Evolutionary conservation across 2,329 filamentous ascomycete species (phyloP), one percentile per base, ranked within the genome.

Genomic region (Keithomyces neogunnii): DNA sequence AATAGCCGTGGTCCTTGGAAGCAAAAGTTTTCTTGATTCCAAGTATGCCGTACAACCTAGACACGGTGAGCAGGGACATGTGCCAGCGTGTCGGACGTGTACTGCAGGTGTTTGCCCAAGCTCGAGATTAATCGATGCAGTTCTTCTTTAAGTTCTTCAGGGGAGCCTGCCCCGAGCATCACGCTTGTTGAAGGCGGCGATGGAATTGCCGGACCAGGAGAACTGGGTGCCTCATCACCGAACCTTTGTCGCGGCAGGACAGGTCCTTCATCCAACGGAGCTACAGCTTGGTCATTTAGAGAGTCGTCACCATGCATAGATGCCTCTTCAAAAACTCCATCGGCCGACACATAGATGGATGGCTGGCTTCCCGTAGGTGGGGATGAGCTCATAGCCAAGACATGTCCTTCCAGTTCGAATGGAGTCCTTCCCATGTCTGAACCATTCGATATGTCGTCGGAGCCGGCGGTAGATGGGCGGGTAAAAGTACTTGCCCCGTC

Each of bases 321-420:
- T 3, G 43, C 9, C 8, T 51, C 45, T 7, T 43, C 50, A 53
- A 73, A 76, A 31, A 76, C 71, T 6, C 74, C 77, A 54, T 81
- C 78, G 53, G 83, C 80, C 1, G 78, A 77, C 8, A 82, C 74
- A 58, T 82, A 83, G 42, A 82, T 80, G 3, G 77, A 80, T 1
- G 78, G 77, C 55, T 81, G 77, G 32, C 78, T 69, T 47, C 67
- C 70, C 1, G 65, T 63, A 3, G 30, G 13, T 26, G 66, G 58
- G 5, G 69, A 63, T 56, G 62, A 60, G 9, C 67, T 69, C 54
- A 81, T 80, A 2, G 81, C 65, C 1, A 78, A 81, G 1, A 78
- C 70, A 57, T 83, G 80, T n/a, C 76, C 74, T 61, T 85, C 81
- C 2, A 84, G 69, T 49, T 83, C 78, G 52, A 85, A 85, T 0